Base-by-base conservation (phyloP, 176 grass and related monocot species). In the Carex cristatella region DNA sequence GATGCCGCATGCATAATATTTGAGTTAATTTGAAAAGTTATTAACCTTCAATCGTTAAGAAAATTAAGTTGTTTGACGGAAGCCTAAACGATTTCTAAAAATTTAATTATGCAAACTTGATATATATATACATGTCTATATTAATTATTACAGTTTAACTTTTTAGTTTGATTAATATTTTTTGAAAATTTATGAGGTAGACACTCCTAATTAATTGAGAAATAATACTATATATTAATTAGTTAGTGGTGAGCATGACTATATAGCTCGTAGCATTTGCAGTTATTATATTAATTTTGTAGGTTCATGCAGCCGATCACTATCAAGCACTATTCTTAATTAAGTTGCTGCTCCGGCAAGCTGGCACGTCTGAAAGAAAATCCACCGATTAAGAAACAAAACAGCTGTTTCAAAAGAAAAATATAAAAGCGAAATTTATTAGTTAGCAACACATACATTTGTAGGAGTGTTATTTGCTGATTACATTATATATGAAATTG, bases 241-340 rank as follows among this genome's bases (percentile, higher is more conserved):
- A 54, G 40, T 69, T 35, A 54, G 81, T 83, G 81, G n/a, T 55
- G 23, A 33, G 40, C 81, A 83, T 69, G 81, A 83, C 68, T 23
- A 23, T 23, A 23, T 23, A 23, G 23, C 23, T 2, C 2, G 48
- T 83, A 8, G 6, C 10, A 81, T 83, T 54, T 16, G 79, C 57
- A 35, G 2, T 53, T 83, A 3, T 19, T 2, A 27, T 35, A 4
- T 68, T 23, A 23, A 23, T 23, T 23, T 67, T 38, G 9, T 67
- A 83, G 19, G n/a, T 69, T 83, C 81, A 83, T 69, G 4, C 19
- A 64, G 51, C 11, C 81, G 9, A 81, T 81, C 61, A 49, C 38
- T 23, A 81, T 23, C 64, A 19, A 48, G 9, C 33, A 44, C 5
- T 46, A 48, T 14, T 23, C 44, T 80, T 59, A 18, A 12, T 2